Base-by-base conservation (phyloP, 805 yeast genomes). In the Huiozyma naganishii region DNA sequence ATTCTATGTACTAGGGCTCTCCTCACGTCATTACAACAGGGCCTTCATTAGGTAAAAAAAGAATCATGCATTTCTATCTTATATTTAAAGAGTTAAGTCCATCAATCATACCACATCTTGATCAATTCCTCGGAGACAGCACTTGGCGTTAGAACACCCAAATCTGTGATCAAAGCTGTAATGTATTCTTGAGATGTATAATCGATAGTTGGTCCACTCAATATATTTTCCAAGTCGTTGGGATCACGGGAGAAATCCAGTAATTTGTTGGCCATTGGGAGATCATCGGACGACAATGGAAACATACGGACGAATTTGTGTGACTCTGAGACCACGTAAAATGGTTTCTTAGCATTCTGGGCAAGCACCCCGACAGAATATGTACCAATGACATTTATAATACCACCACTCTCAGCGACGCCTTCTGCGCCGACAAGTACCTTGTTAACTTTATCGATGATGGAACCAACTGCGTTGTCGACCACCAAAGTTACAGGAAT, bases 351-450 rank as follows among this genome's bases (percentile, higher is more conserved):
- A 48, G 95, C 84, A 46, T 83, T 79, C 53, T 84, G 82, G 3
- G 97, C 95, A 46, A 92, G 67, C 39, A 92, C 90, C 35, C 97
- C 97, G 40, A 90, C 82, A 57, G 92, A 96, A 64, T 86, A 92
- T 1, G 95, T 81, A 6, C 99, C 99, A 48, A 92, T 80, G 52
- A 84, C 89, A 64, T 92, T 92, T 52, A 92, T 90, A 40, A 94
- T 87, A 32, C 99, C 99, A 45, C 99, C 99, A 61, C 94, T 83
- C 68, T 92, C 99, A 3, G 95, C 95, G 4, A 92, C 99, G 52
- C 99, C 99, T 65, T 92, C 98, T 1, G 98, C 98, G 44, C 99
- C 99, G 51, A 92, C 92, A 51, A 92, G 75, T 5, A 92, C 84
- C 64, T 92, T 90, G 66, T 90, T 95, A 10, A 89, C 88, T 61